These are phyloP conservation scores for Pleurotus djamor DNA, from an alignment of 768 basidiomycete genomes.

Conservation along the genomic window DNA sequence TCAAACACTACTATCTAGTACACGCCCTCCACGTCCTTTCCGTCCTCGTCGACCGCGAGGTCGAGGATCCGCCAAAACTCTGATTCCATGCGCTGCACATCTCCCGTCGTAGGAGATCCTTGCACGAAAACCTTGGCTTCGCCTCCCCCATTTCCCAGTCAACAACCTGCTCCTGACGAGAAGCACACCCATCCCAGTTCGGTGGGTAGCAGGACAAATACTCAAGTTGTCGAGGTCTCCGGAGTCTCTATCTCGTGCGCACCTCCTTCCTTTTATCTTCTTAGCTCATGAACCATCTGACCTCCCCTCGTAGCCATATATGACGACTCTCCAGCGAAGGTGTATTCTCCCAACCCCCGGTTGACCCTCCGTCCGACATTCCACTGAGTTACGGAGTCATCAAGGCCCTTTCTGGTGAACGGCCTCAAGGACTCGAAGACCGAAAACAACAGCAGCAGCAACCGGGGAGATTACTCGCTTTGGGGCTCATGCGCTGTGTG, in stretches of 20 bases:
- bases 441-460: neutral
- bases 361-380: slow-evolving; percentile 8
- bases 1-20: no score
- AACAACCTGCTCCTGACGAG: no score
- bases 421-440: no score
- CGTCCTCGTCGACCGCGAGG: no score
- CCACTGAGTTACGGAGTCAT: slow-evolving; percentile 22
- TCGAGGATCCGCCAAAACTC: no score
- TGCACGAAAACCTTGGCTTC: no score
- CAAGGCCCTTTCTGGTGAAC: slow-evolving; percentile 7
- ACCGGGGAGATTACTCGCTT: slow-evolving; percentile 26
- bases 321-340: slow-evolving; percentile 16
- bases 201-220: slow-evolving; percentile 12
- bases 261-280: neutral
- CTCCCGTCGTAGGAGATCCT: no score
- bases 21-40: no score
- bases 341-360: slow-evolving; percentile 18
- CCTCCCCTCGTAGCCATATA: slow-evolving; percentile 12
- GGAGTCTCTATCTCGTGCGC: slow-evolving; percentile 46
- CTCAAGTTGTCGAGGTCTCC: slow-evolving; percentile 49
- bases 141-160: no score
- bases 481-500: slow-evolving; percentile 42
- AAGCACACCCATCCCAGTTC: neutral
- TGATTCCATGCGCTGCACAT: no score
- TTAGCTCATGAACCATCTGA: neutral